Percentiles rank a stretch among this genome's conserved stretches.
Conservation (phyloP, 2,329 filamentous ascomycete genomes). For the Stagonosporopsis rhizophila region DNA sequence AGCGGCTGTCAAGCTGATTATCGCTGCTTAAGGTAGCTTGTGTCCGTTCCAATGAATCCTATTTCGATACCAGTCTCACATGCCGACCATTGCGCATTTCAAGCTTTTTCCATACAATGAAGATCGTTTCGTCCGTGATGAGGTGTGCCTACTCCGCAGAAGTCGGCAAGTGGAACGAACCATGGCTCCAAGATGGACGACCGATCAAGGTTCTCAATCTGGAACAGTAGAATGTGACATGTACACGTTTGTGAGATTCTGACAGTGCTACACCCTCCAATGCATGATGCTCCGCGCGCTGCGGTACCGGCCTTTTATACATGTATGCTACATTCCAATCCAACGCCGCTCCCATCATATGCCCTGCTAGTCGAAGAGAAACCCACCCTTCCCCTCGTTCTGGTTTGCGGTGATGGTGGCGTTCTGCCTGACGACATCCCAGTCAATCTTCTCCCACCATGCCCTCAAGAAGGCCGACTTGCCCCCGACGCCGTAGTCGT, state of each 20-base stretch:
- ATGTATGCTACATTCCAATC: slow-evolving; percentile 24
- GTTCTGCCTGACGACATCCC: slow-evolving; percentile 68
- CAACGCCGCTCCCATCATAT: not conserved
- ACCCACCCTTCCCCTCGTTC: slow-evolving; percentile 7
- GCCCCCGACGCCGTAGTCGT: slow-evolving; percentile 77
- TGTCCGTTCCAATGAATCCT: not conserved
- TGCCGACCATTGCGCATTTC: not conserved
- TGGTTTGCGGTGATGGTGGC: slow-evolving; percentile 11
- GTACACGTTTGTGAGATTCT: not conserved
- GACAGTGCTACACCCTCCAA: not conserved
- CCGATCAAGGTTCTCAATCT: not conserved
- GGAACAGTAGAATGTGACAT: not conserved
- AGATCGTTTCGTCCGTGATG: not conserved
- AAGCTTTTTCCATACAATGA: not conserved
- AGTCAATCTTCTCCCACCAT: slow-evolving; percentile 92
- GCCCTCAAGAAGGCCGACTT: slow-evolving; percentile 77
- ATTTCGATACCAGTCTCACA: not conserved
- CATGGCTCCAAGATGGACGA: not conserved
- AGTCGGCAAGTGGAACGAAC: not conserved
- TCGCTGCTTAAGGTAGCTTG: not conserved
- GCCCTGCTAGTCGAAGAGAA: slow-evolving; percentile 7
- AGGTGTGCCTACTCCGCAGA: not conserved
- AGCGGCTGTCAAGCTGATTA: not conserved
- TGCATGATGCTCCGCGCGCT: slow-evolving; percentile 3
- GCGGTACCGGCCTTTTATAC: slow-evolving; percentile 15